phyloP scores from a whole-genome alignment of 805 yeast genomes.

The Cyberlindnera lachancei region DNA sequence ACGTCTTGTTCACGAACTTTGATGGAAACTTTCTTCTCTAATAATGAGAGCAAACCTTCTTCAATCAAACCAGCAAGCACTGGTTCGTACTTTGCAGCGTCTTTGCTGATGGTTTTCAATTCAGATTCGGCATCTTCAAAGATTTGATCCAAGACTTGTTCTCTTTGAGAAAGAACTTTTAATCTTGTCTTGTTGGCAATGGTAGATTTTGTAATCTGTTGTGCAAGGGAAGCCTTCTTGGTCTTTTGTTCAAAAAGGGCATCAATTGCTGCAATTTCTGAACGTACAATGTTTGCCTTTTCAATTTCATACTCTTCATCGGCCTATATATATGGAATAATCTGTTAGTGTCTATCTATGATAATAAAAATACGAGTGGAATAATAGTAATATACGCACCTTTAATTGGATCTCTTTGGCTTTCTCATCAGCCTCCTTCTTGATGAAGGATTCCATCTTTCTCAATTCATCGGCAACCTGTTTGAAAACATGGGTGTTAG shows the following conservation, averaged over 20 bases:
- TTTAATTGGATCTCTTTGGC: constrained; percentile 92
- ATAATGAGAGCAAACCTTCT: constrained; percentile 64
- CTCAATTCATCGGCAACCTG: constrained; percentile 91
- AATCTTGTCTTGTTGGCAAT: constrained; percentile 93
- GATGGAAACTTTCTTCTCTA: constrained; percentile 62
- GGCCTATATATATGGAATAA: constrained; percentile 36
- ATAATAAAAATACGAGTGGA: neutral
- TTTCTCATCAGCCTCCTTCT: constrained; percentile 98
- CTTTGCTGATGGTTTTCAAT: constrained; percentile 49
- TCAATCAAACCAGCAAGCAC: constrained; percentile 72
- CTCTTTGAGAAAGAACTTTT: constrained; percentile 80
- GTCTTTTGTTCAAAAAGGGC: constrained; percentile 68
- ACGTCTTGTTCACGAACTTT: constrained; percentile 64
- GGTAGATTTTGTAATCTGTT: constrained; percentile 92
- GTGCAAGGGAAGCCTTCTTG: constrained; percentile 87
- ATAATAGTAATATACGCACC: constrained; percentile 21
- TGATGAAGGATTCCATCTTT: constrained; percentile 98
- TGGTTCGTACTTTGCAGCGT: constrained; percentile 54
- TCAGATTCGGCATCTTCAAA: constrained; percentile 62
- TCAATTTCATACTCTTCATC: constrained; percentile 99
- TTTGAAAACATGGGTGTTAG: neutral
- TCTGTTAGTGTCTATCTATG: neutral
- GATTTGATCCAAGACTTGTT: constrained; percentile 66
- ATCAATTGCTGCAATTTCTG: constrained; percentile 87
- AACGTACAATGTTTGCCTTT: constrained; percentile 88